Evolutionary conservation across 2,329 filamentous ascomycete genomes (phyloP), one percentile per base, ranked within the genome.

Genomic region (Lecanicillium sp.): DNA sequence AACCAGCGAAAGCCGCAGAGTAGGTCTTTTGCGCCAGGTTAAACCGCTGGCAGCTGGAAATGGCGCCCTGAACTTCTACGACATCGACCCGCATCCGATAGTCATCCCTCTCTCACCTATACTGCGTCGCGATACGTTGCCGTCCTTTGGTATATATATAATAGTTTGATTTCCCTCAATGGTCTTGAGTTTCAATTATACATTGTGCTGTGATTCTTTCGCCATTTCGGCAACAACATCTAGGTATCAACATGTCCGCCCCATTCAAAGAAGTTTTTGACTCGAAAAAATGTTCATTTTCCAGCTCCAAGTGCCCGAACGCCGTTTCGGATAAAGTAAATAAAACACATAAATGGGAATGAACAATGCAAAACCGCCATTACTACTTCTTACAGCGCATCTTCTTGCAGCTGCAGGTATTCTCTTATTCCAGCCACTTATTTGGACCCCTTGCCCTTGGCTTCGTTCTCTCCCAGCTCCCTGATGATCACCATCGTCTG

Each of bases 391-490:
- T 42, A n/a, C 39, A 36, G 6, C 24, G 42, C 20, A 42, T 41
- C 15, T 42, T 32, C 2, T 38, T 50, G 7, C 20, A 38, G 35
- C 29, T 15, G 10, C 10, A 32, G n/a, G 20, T 37, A 5, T 12
- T 33, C 17, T 11, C n/a, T 14, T 15, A 15, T 20, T 12, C 50
- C n/a, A n/a, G n/a, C n/a, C n/a, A n/a, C n/a, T 65, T 64, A 84
- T 69, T 89, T 90, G 36, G 80, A 74, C 5, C 81, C 81, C 69
- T 95, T 95, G 19, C 84, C 85, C 68, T 90, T 90, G 4, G 90
- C 90, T 68, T 98, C 93, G 8, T 81, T 86, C 59, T 95, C 90
- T 5, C 84, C 82, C 44, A 98, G 72, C 68, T 95, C 89, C 51
- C 91, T 76, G 23, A 98, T 78, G 61, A 87, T 82, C 24, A 98